Evolutionary conservation across 1,139 yeast species (phyloP), one percentile per base, ranked within the genome.

Genomic region (Blastobotrys elegans): DNA sequence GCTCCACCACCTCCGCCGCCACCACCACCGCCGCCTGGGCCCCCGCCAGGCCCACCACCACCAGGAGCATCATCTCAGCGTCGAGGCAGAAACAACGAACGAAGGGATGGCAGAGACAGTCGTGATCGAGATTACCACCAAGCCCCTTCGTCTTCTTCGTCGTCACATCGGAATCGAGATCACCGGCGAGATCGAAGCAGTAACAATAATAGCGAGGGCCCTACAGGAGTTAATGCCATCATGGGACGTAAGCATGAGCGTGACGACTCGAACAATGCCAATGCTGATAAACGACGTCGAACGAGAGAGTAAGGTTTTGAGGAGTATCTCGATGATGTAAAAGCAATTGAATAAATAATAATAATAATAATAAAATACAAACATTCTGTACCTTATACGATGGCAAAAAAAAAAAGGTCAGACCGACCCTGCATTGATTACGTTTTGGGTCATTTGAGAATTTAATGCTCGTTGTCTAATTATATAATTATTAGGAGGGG

Each of bases 1-100:
- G 24, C 34, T 2, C 43, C 43, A 21, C 34, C 43, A 5, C 43
- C 43, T 3, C 34, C 43, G 13, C 16, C 43, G 3, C 22, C 39
- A n/a, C 39, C 39, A 10, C 39, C 39, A 18, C 26, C 39, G 3
- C 39, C 24, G 20, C 26, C 41, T 4, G 10, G 10, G 14, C 14
- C 14, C 10, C 29, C 40, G 17, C 14, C 16, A 3, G 16, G 16
- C 14, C 22, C 32, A 18, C 16, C 18, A 20, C 14, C 30, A 4
- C 7, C 10, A 36, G 33, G 42, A 24, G 32, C 27, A 24, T 13
- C 18, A 11, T 18, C 18, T 33, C 16, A n/a, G n/a, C n/a, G 18
- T 36, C 18, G 18, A 4, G 29, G 27, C 20, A 11, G 30, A 21
- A 22, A 36, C 40, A 16, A 33, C 21, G 20, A 29, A 21, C 16